Evolutionary conservation across 116 monocot species (phyloP).

Genomic region (Posidonia oceanica): DNA sequence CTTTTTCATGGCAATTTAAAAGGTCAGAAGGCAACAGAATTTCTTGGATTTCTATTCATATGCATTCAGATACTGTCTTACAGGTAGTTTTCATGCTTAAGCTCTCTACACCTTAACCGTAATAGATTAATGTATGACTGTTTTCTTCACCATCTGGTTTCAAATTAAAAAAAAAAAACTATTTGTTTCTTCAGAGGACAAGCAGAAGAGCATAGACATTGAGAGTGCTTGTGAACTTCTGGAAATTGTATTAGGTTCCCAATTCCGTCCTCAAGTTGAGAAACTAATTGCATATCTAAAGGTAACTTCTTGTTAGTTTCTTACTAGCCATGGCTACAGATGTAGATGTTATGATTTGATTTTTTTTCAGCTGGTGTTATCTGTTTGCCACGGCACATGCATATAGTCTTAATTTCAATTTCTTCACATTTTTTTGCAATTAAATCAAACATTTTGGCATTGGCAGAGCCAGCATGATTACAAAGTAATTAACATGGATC

Average conservation of each 20-base stretch:
- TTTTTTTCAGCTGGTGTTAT: constrained; percentile 2
- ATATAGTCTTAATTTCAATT: too few relatives aligned
- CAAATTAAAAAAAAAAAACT: not conserved
- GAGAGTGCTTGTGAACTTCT: constrained; percentile 70
- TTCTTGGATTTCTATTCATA: constrained; percentile 78
- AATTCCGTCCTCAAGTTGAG: constrained; percentile 46
- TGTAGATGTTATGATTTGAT: not conserved
- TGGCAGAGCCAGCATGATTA: constrained; percentile 74
- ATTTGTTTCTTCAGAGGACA: constrained; percentile 46
- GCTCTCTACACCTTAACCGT: too few relatives aligned
- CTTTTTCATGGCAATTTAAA: not conserved
- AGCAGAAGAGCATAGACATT: constrained; percentile 82
- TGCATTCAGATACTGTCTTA: constrained; percentile 76
- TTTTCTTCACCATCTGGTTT: too few relatives aligned
- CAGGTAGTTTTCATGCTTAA: constrained; percentile 31
- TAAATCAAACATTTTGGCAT: not conserved
- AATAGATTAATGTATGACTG: too few relatives aligned
- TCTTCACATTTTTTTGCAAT: not conserved
- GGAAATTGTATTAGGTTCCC: constrained; percentile 54
- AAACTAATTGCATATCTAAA: constrained; percentile 67
- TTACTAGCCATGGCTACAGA: not conserved
- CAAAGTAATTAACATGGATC: constrained; percentile 96
- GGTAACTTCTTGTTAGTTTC: constrained; percentile 21
- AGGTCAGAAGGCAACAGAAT: constrained; percentile 68
- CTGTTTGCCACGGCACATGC: not conserved